Base-by-base conservation (phyloP, 1,284 basidiomycete species). In the Ceratobasidium sp. region DNA sequence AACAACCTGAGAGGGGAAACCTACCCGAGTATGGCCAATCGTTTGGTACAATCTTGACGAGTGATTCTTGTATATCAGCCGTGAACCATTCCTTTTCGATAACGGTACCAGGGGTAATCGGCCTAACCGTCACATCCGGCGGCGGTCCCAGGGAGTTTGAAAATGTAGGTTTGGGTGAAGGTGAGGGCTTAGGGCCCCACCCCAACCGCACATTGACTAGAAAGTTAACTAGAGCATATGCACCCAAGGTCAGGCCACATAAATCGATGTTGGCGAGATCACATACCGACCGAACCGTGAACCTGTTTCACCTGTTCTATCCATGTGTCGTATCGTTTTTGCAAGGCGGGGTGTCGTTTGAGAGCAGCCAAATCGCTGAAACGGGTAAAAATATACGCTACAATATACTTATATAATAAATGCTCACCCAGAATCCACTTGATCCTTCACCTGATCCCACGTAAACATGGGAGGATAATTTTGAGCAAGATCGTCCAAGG, bases 11-110 rank as follows among this genome's bases (percentile, higher is more conserved):
- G 17, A 52, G 28, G 17, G 2, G 56, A 65, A n/a, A 59, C 85
- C 50, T 81, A 92, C 92, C 90, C 38, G 92, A 94, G 83, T 95
- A 95, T 0, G 93, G 93, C 93, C 93, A 95, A 82, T 94, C 93
- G 81, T 95, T 95, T 82, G 87, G 91, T 71, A 92, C 92, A 79
- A 95, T 90, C 81, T 91, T 93, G 80, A 94, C 86, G 71, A 90
- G 86, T 52, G 89, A 85, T 6, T 87, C 81, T 0, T 91, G 88
- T 13, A 89, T 90, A 80, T 91, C 87, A 6, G 88, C 88, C 44
- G 87, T 90, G 83, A 95, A 94, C 83, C 93, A 92, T 23, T 85
- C 82, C 23, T 89, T 64, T 13, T 48, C 46, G 5, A 50, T 64
- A 26, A n/a, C 28, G 3, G 71, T 33, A 26, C 57, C 40, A 80